Base-by-base conservation (phyloP, 768 basidiomycete genomes). In the Paxillus rubicundulus region DNA sequence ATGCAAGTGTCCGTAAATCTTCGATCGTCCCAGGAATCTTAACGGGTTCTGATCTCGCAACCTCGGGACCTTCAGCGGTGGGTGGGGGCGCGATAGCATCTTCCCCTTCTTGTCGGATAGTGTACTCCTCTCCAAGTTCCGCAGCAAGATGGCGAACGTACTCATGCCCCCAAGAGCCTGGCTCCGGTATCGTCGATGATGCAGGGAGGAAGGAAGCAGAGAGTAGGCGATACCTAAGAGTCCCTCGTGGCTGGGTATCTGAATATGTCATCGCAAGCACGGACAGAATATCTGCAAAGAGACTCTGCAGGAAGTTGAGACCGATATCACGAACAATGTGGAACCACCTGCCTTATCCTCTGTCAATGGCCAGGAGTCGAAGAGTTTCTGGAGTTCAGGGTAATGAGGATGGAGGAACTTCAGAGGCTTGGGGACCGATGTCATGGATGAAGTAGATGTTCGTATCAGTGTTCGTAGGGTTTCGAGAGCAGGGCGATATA, bases 241-340 rank as follows among this genome's bases (percentile, higher is more conserved):
- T 99, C 51, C 96, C 96, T 45, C 97, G 87, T 37, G 93, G 92
- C 73, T 97, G 86, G 16, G 92, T 95, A 72, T 99, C 97, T 9
- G 95, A 98, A 69, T 98, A 98, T 7, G 97, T 99, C 97, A 99
- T 99, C 7, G 96, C 97, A 41, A 99, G 85, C 6, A 98, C 96
- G 36, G 96, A 98, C 24, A 99, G 81, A 54, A 99, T 98, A 62
- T 98, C 95, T 21, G 94, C 94, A 66, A 98, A 95, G 39, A 97
- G 81, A 59, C 89, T 87, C 93, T 97, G 67, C 3, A 53, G 20
- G 34, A 44, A 44, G 6, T 37, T 52, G 8, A 58, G 53, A 40
- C 33, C 28, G 5, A 44, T 13, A 2, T 39, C 5, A 32, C 42
- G 24, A 24, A 30, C 9, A 30, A 39, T 10, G 21, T 5, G n/a